Evolutionary conservation across 208 protist species (phyloP).

Genomic region (Crithidia brevicula): DNA sequence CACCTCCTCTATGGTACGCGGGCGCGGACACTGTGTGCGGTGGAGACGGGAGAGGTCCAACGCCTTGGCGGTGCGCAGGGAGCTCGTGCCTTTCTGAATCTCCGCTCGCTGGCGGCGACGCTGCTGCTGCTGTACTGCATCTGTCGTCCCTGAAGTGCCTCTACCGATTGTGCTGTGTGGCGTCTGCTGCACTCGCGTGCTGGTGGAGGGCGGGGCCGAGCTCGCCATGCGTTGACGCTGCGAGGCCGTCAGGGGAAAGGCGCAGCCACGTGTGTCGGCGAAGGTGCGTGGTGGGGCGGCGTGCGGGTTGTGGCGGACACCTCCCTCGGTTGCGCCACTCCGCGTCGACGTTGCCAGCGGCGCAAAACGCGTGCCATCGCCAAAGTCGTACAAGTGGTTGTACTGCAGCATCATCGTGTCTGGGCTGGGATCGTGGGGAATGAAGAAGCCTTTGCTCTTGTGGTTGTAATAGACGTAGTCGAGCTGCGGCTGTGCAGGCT

Average conservation of each 20-base stretch:
- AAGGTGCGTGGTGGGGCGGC: conserved; percentile 27
- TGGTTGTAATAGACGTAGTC: conserved; percentile 89
- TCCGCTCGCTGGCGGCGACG: conserved; percentile 30
- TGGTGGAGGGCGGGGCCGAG: background rate
- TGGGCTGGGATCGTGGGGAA: conserved; percentile 62
- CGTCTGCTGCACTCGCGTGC: background rate
- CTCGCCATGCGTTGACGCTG: conserved; percentile 11
- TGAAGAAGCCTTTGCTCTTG: conserved; percentile 82
- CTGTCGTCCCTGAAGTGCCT: background rate
- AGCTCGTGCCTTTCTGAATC: conserved; percentile 40
- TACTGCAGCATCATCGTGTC: conserved; percentile 70
- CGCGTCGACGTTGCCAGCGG: conserved; percentile 2
- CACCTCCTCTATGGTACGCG: conserved; percentile 73
- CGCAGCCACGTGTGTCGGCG: conserved; percentile 22
- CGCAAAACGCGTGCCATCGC: conserved; percentile 75
- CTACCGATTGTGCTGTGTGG: background rate
- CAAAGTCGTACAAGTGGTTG: conserved; percentile 88
- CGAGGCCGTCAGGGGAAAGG: conserved; percentile 31
- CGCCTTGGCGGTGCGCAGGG: conserved; percentile 55
- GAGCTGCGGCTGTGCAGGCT: conserved; percentile 30
- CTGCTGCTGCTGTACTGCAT: conserved; percentile 13
- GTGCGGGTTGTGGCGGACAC: conserved; percentile 21
- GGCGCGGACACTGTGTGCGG: conserved; percentile 48
- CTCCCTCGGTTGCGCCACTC: background rate
- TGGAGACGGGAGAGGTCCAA: conserved; percentile 50